Base-by-base conservation (phyloP, 441 rosid genomes). In the Melastoma candidum region DNA sequence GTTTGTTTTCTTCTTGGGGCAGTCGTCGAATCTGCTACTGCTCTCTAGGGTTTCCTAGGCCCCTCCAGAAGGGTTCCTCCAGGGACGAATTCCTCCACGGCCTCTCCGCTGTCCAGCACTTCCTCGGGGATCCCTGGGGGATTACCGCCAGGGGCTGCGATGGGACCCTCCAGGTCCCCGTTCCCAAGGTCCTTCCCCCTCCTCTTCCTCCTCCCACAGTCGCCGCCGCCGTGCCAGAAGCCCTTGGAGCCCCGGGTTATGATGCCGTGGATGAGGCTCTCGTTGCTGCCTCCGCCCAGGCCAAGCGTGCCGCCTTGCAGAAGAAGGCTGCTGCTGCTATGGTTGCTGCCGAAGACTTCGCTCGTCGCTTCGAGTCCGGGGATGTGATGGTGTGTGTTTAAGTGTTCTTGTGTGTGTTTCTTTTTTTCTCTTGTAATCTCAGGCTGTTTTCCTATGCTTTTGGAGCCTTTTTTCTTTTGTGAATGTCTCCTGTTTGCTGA, bases 21-120 rank as follows among this genome's bases (percentile, higher is more conserved):
- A 88, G 97, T 68, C 94, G 85, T 51, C 77, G 85, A 56, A 88
- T 92, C 71, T 92, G 98, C 72, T 83, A 58, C 71, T 92, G 97
- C 72, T 22, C 82, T 51, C 78, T 88, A 82, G 97, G 95, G 80
- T 88, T 84, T 88, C 76, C 81, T 53, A 74, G 73, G 64, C 65
- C 67, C 67, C 92, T 81, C 72, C 86, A 71, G 50, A 36, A 53
- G 9, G 54, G 68, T 6, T 60, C 71, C 44, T 71, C 73, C 50
- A 75, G 25, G 4, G 24, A 51, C 12, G 54, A 12, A 17, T 29
- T 12, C 39, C 27, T 51, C 44, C 54, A 51, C 10, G 75, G 86
- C 44, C 75, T 84, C 11, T 66, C 71, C 12, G 50, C 71, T 54
- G 74, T 92, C 47, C 65, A 77, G 54, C 75, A 69, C 13, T 73